These are phyloP conservation scores for Boeremia lycopersici DNA, from an alignment of 2,329 filamentous ascomycete species.

Conservation along the genomic window DNA sequence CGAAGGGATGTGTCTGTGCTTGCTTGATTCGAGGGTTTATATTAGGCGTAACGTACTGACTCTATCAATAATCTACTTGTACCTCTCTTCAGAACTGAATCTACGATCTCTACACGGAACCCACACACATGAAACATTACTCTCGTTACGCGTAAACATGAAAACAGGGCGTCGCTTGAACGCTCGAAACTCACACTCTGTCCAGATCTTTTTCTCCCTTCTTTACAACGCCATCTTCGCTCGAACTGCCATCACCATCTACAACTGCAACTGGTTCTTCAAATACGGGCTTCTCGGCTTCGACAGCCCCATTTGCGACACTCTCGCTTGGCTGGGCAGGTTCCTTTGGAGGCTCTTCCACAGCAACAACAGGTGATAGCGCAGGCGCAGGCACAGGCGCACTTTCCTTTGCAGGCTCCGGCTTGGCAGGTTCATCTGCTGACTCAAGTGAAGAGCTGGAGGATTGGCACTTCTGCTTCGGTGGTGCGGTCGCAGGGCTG, in stretches of 20 bases:
- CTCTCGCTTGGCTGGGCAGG: not conserved
- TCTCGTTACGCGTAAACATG: conserved; percentile 1
- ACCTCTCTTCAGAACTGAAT: no score
- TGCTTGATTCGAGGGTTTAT: no score
- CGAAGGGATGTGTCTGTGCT: no score
- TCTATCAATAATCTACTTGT: no score
- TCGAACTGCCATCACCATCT: not conserved
- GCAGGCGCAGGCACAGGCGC: not conserved
- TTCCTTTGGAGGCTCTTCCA: conserved; percentile 1
- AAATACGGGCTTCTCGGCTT: not conserved
- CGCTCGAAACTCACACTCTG: conserved; percentile 1
- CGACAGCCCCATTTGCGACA: not conserved
- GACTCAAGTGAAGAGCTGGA: conserved; percentile 1
- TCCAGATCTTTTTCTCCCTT: conserved; percentile 6
- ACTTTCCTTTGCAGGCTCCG: not conserved
- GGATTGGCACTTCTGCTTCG: conserved; percentile 16
- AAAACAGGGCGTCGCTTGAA: not conserved
- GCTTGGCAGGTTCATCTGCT: conserved; percentile 1
- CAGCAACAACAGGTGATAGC: conserved; percentile 2
- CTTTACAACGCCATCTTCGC: conserved; percentile 3
- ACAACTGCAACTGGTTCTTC: not conserved
- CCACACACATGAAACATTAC: not conserved
- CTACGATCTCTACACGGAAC: no score
- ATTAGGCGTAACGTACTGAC: no score
- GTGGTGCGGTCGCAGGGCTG: conserved; percentile 25